Evolutionary conservation across 2,329 filamentous ascomycete genomes (phyloP).

Genomic region (Pestalotiopsis sp.): DNA sequence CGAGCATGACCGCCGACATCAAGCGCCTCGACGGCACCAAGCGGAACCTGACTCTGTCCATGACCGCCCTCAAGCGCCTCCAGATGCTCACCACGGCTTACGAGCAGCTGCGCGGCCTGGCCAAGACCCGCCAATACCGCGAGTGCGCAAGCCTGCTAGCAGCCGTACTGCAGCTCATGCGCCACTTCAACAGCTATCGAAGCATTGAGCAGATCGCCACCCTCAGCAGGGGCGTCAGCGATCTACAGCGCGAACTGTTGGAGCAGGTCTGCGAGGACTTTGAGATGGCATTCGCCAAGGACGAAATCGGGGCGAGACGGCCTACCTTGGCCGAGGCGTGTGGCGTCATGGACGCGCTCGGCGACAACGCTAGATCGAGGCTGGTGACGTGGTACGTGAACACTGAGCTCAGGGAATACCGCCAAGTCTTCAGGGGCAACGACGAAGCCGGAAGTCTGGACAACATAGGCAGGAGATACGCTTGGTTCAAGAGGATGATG

Average conservation of each 20-base stretch:
- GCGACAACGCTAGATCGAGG: slow-evolving; percentile 80
- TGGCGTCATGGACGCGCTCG: slow-evolving; percentile 90
- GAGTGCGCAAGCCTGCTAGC: slow-evolving; percentile 94
- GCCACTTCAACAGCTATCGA: slow-evolving; percentile 96
- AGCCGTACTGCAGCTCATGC: slow-evolving; percentile 96
- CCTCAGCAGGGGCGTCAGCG: slow-evolving; percentile 87
- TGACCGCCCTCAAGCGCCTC: slow-evolving; percentile 95
- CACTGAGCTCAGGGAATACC: slow-evolving; percentile 91
- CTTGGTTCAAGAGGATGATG: slow-evolving; percentile 95
- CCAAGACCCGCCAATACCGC: slow-evolving; percentile 85
- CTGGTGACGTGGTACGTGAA: slow-evolving; percentile 98
- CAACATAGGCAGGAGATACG: slow-evolving; percentile 92
- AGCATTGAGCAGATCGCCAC: slow-evolving; percentile 98
- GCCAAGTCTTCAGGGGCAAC: slow-evolving; percentile 92
- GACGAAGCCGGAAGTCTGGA: slow-evolving; percentile 96
- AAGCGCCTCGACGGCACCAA: slow-evolving; percentile 97
- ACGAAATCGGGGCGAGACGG: slow-evolving; percentile 73
- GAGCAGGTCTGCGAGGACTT: slow-evolving; percentile 99
- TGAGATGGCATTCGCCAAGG: slow-evolving; percentile 90
- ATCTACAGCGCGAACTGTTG: slow-evolving; percentile 87
- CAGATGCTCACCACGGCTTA: slow-evolving; percentile 99
- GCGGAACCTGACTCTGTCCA: slow-evolving; percentile 92
- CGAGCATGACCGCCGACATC: slow-evolving; percentile 98
- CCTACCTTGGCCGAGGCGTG: slow-evolving; percentile 83
- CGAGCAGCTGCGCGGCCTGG: slow-evolving; percentile 85